Base-by-base conservation (phyloP, 108 stramenopile genomes). In the Chaetoceros muelleri region DNA sequence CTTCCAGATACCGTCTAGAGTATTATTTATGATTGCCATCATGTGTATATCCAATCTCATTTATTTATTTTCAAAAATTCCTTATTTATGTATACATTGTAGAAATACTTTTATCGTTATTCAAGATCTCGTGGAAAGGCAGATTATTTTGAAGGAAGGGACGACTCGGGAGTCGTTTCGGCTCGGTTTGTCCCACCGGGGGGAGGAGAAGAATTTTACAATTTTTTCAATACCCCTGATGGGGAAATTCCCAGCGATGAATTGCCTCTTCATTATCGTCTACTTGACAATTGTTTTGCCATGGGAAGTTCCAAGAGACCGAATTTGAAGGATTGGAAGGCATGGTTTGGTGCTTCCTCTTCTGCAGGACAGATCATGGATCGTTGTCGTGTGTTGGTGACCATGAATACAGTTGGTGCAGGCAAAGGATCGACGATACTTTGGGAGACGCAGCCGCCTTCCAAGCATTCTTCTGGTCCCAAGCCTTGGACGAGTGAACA, bases 31-130 rank as follows among this genome's bases (percentile, higher is more conserved):
- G 27, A 53, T 25, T 5, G 0, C 20, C n/a, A n/a, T n/a, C n/a
- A n/a, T n/a, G n/a, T n/a, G 23, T 66, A n/a, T 50, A 2, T 40
- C 34, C 7, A 22, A 53, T 56, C 44, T 16, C 17, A 24, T 73
- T 60, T 28, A 46, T 53, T 49, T 46, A 65, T 50, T 53, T 50
- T 25, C 52, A 20, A n/a, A 59, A 54, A 20, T 58, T 29, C 18
- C 31, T 29, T 47, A n/a, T n/a, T 29, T 58, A 20, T 29, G 2
- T 26, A 23, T 18, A 2, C 19, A 13, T n/a, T 50, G 57, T 54
- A 90, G 88, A 90, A 90, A 90, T 90, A 90, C 67, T 90, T 79
- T 55, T 90, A 90, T 47, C 80, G 89, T 16, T 90, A 82, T 54
- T 82, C 80, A 20, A 80, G 75, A 48, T 81, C 83, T 3, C 80